A percentile compares a stretch with the other conserved stretches of the same genome.
These are phyloP conservation scores for Saturnispora sanitii DNA, from an alignment of 805 yeast genomes.

Conservation along the genomic window DNA sequence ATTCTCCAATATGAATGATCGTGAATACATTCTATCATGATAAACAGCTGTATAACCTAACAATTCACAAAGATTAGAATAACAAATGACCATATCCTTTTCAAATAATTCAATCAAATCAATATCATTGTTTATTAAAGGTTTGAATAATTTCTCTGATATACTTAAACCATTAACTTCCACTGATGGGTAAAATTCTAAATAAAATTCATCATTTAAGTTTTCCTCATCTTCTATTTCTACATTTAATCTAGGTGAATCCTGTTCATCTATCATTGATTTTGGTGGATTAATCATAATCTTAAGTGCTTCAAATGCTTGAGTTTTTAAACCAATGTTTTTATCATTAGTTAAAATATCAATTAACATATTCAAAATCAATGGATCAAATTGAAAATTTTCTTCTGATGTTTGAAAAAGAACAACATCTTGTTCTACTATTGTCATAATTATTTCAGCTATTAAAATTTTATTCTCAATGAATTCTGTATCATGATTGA, in stretches of 20 bases:
- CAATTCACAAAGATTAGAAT: conserved; percentile 50
- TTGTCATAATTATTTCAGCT: conserved; percentile 68
- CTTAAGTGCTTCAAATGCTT: conserved; percentile 75
- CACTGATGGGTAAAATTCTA: conserved; percentile 43
- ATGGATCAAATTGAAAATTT: conserved; percentile 38
- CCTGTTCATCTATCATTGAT: conserved; percentile 7
- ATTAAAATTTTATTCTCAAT: conserved; percentile 54
- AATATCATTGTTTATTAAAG: conserved; percentile 17
- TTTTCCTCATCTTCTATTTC: conserved; percentile 25
- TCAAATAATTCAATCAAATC: conserved; percentile 1
- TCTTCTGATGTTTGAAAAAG: conserved; percentile 34
- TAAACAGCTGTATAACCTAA: conserved; percentile 56
- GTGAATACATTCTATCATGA: conserved; percentile 48
- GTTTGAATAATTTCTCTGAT: conserved; percentile 22
- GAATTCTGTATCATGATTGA: conserved; percentile 32
- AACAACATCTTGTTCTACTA: conserved; percentile 75
- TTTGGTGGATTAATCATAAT: conserved; percentile 53
- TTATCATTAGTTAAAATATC: conserved; percentile 52
- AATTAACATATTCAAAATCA: conserved; percentile 43
- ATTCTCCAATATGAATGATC: conserved; percentile 54
- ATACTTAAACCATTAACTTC: conserved; percentile 32
- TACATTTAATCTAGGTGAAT: conserved; percentile 13
- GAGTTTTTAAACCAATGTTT: conserved; percentile 66
- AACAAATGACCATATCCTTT: conserved; percentile 8
- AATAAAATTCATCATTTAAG: conserved; percentile 33